A percentile compares a stretch with the other conserved stretches of the same genome.
Evolutionary conservation across 2,329 filamentous ascomycete species (phyloP).

Genomic region (Purpureocillium lavendulum): DNA sequence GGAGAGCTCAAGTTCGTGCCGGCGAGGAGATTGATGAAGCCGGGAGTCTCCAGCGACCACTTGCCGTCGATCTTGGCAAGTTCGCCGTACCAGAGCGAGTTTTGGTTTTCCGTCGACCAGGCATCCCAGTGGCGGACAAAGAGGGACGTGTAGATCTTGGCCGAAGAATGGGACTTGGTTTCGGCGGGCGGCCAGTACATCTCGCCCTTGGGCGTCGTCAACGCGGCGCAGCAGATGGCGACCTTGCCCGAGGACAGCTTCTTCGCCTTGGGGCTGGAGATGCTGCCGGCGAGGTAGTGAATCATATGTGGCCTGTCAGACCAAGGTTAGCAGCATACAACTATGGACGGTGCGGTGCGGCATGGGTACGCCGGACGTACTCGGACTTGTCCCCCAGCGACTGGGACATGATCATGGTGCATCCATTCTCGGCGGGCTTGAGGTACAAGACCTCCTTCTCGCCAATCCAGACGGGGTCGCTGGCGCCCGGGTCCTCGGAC

Average conservation of each 20-base stretch:
- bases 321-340: no score
- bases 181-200: slow-evolving; percentile 59
- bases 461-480: slow-evolving; percentile 70
- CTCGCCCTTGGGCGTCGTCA: slow-evolving; percentile 59
- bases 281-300: slow-evolving; percentile 37
- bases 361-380: no score
- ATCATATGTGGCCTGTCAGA: slow-evolving; percentile 34
- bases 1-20: slow-evolving; percentile 55
- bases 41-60: slow-evolving; percentile 32
- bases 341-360: no score
- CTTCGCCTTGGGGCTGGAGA: slow-evolving; percentile 53
- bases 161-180: slow-evolving; percentile 52
- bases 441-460: slow-evolving; percentile 53
- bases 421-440: slow-evolving; percentile 38
- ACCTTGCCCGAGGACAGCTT: slow-evolving; percentile 39
- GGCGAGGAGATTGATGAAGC: slow-evolving; percentile 56
- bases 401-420: slow-evolving; percentile 36
- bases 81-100: slow-evolving; percentile 65
- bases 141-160: slow-evolving; percentile 63
- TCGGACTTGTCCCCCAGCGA: slow-evolving; percentile 23
- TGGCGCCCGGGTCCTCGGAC: slow-evolving; percentile 54
- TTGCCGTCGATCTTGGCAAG: slow-evolving; percentile 36
- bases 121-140: slow-evolving; percentile 80
- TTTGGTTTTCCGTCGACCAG: slow-evolving; percentile 61
- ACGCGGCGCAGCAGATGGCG: slow-evolving; percentile 51